Evolutionary conservation across 176 grass and related monocot genomes (phyloP).

Genomic region (Juncus inflexus): DNA sequence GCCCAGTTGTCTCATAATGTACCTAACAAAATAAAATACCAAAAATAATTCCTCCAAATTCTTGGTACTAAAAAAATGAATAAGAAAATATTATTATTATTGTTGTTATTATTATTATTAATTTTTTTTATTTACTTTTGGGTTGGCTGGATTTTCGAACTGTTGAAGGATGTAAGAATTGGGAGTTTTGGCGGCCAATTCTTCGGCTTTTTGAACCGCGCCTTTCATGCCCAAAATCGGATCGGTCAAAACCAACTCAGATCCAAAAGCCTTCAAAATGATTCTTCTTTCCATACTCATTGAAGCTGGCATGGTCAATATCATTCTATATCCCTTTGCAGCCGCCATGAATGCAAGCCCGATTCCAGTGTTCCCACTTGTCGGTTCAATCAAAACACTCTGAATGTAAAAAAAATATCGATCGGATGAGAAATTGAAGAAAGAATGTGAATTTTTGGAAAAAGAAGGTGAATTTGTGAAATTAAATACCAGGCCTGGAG

Average conservation of each 20-base stretch:
- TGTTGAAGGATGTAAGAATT: slow-evolving; percentile 77
- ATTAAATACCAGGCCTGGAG: slow-evolving; percentile 28
- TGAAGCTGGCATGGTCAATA: slow-evolving; percentile 68
- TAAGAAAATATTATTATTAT: too few relatives aligned
- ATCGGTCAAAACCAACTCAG: slow-evolving; percentile 59
- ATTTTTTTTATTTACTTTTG: slow-evolving; percentile 38
- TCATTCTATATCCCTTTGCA: slow-evolving; percentile 72
- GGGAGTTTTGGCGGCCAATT: slow-evolving; percentile 51
- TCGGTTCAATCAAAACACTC: slow-evolving; percentile 83
- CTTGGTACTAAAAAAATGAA: neutral
- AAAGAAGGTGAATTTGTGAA: neutral
- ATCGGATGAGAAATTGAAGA: neutral
- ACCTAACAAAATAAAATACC: slow-evolving; percentile 34
- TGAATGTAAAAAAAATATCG: slow-evolving; percentile 21
- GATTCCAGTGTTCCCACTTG: slow-evolving; percentile 84
- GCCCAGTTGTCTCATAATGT: slow-evolving; percentile 81
- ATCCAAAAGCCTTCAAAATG: slow-evolving; percentile 66
- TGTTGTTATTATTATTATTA: neutral
- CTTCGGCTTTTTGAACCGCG: slow-evolving; percentile 60
- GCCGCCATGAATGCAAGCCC: slow-evolving; percentile 81
- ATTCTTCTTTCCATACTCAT: slow-evolving; percentile 76
- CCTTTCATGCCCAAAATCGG: slow-evolving; percentile 70
- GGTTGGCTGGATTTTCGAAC: slow-evolving; percentile 73
- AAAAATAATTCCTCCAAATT: slow-evolving; percentile 17
- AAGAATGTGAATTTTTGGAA: too few relatives aligned